Evolutionary conservation across 202 grass and related monocot species (phyloP), one percentile per base, ranked within the genome.

Genomic region (Setaria viridis): DNA sequence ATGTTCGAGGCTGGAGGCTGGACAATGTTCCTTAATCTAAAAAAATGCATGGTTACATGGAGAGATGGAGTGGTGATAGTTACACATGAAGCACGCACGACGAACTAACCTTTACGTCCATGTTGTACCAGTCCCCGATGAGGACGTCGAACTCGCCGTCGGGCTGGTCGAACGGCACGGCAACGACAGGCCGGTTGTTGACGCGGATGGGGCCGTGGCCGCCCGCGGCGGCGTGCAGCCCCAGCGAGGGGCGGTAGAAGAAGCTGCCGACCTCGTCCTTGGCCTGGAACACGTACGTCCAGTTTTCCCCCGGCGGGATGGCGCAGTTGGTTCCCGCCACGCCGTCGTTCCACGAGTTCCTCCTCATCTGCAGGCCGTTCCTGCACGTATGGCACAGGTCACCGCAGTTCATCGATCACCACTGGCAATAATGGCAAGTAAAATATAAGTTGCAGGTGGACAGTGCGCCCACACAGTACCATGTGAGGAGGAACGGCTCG

Each of bases 231-330:
- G 83, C 86, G 46, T 93, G 91, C 81, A 93, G 88, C 41, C 78
- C 93, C 20, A 91, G 39, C 1, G 86, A 89, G 2, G 93, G 93
- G 42, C 84, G 85, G 84, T 95, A 95, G 81, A 95, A 82, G 93
- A 89, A 95, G 90, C 35, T 93, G 21, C 91, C 91, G 9, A 95
- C 49, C 91, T 95, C 88, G 64, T 95, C 93, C 91, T 95, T 95
- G 55, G 78, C 84, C 68, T 95, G 91, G 88, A 92, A 93, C 32
- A 91, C 88, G 81, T 93, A 95, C 5, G 91, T 95, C 86, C 78
- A 93, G 87, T 95, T 95, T 53, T 83, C 45, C 9, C 89, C 89
- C 4, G 86, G 84, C 16, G 56, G 87, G 47, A 95, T 90, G 20
- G 78, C 46, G 67, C 91, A 95, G 87, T 86, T 93, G 37, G 89